These are phyloP conservation scores for Annulohypoxylon maeteangense DNA, from an alignment of 495 filamentous ascomycete species.

Conservation along the genomic window DNA sequence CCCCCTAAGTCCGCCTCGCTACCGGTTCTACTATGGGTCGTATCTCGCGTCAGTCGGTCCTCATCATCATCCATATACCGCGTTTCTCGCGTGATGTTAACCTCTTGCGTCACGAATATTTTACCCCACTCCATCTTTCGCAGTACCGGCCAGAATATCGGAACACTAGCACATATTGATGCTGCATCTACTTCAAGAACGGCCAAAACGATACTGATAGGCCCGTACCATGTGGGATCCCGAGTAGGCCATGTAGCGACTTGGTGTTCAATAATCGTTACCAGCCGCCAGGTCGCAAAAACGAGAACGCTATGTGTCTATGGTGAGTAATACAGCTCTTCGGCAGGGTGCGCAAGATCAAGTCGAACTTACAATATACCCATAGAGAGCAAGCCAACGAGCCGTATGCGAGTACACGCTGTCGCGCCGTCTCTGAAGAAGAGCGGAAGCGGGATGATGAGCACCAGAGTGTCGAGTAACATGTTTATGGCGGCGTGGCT, in stretches of 20 bases:
- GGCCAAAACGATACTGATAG: constrained; percentile 47
- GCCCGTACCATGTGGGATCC: constrained; percentile 52
- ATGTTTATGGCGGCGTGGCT: constrained; percentile 49
- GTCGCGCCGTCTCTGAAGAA: constrained; percentile 44
- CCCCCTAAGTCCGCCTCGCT: constrained; percentile 34
- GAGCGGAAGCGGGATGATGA: constrained; percentile 48
- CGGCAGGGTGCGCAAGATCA: neutral
- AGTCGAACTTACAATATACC: constrained; percentile 43
- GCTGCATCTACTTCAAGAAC: constrained; percentile 48
- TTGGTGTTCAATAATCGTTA: constrained; percentile 44
- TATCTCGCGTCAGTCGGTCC: constrained; percentile 37
- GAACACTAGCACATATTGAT: constrained; percentile 52
- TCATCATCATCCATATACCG: constrained; percentile 39
- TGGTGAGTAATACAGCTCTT: neutral
- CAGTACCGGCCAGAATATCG: constrained; percentile 48
- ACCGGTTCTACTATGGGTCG: constrained; percentile 33
- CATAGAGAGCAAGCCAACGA: constrained; percentile 46
- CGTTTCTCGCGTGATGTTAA: constrained; percentile 48
- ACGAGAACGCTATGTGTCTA: constrained; percentile 43
- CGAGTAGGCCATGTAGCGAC: constrained; percentile 44
- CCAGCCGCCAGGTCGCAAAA: constrained; percentile 49
- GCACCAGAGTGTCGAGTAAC: constrained; percentile 47
- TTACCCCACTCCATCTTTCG: constrained; percentile 31
- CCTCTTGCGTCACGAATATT: constrained; percentile 49
- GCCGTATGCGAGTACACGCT: constrained; percentile 27